Conservation (phyloP, 257 asterid genomes). For the Nicotiana benthamiana region DNA sequence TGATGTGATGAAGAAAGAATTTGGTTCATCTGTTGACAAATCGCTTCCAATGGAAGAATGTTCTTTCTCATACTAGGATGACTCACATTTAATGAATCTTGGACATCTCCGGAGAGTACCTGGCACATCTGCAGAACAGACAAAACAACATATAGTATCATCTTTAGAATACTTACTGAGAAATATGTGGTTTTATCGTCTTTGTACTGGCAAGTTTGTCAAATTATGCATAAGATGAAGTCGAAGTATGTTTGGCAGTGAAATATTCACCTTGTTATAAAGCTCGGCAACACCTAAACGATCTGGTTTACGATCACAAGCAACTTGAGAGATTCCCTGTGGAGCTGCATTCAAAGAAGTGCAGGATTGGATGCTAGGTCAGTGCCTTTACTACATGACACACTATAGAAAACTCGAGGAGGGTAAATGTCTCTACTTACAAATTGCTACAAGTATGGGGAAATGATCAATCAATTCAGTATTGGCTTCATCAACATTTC, state of each 20-base stretch:
- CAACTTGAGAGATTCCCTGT: conserved; percentile 45
- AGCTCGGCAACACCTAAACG: conserved; percentile 58
- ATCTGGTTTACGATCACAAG: conserved; percentile 50
- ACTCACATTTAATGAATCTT: conserved; percentile 19
- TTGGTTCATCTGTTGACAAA: conserved; percentile 34
- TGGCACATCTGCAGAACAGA: conserved; percentile 45
- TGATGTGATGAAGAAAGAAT: conserved; percentile 38
- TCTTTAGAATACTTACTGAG: background rate
- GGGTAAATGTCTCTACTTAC: conserved; percentile 37
- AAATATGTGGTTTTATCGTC: background rate
- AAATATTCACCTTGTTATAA: conserved; percentile 58
- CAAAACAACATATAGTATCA: background rate
- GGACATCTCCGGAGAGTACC: conserved; percentile 36
- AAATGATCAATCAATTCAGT: conserved; percentile 34
- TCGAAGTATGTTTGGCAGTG: background rate
- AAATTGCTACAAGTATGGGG: conserved; percentile 53
- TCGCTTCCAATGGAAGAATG: conserved; percentile 36
- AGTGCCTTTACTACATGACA: background rate
- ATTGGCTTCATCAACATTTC: conserved; percentile 32
- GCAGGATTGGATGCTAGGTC: background rate
- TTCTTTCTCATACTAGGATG: conserved; percentile 35
- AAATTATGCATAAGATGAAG: background rate
- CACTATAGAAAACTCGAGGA: conserved; percentile 7
- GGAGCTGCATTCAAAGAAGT: conserved; percentile 43
- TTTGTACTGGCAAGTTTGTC: background rate